A percentile compares a stretch with the other conserved stretches of the same genome.
phyloP scores from a whole-genome alignment of 2,329 filamentous ascomycete species.

The Trichophyton mentagrophytes region DNA sequence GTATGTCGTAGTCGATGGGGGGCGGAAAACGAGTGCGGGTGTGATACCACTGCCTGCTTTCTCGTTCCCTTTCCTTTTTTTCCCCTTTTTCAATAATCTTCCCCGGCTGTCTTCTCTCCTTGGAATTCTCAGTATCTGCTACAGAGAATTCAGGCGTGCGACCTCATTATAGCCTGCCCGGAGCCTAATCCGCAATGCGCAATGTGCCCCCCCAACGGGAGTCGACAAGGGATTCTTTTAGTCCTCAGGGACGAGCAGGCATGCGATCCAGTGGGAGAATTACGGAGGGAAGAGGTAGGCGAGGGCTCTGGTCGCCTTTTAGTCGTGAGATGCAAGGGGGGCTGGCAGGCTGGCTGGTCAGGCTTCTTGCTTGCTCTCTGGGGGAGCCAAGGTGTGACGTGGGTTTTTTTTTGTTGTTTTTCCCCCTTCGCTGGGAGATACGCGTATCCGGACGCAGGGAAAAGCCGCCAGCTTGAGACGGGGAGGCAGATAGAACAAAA shows the following conservation, averaged over 20 bases:
- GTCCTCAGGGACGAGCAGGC: not conserved
- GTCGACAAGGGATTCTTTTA: not conserved
- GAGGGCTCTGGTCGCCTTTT: not conserved
- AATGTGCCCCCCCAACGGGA: not conserved
- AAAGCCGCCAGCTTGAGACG: not conserved
- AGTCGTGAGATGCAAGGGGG: not conserved
- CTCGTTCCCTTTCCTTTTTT: no score
- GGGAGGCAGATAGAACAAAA: slow-evolving; percentile 9
- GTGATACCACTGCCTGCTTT: not conserved
- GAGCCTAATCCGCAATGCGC: not conserved
- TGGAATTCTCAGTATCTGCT: slow-evolving; percentile 4
- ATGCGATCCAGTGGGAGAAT: not conserved
- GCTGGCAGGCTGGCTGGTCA: not conserved
- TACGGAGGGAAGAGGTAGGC: not conserved
- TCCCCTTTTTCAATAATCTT: not conserved
- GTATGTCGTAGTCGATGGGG: not conserved
- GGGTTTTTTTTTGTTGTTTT: not conserved
- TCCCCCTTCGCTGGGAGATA: not conserved
- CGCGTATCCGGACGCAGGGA: slow-evolving; percentile 2
- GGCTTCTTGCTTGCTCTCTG: not conserved
- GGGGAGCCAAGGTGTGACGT: slow-evolving; percentile 4
- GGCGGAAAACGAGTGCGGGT: no score
- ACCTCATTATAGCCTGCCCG: slow-evolving; percentile 1
- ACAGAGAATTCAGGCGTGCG: not conserved
- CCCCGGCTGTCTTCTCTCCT: not conserved